Evolutionary conservation across 2,329 filamentous ascomycete species (phyloP), one percentile per base, ranked within the genome.

Genomic region (Arthroderma sp.): DNA sequence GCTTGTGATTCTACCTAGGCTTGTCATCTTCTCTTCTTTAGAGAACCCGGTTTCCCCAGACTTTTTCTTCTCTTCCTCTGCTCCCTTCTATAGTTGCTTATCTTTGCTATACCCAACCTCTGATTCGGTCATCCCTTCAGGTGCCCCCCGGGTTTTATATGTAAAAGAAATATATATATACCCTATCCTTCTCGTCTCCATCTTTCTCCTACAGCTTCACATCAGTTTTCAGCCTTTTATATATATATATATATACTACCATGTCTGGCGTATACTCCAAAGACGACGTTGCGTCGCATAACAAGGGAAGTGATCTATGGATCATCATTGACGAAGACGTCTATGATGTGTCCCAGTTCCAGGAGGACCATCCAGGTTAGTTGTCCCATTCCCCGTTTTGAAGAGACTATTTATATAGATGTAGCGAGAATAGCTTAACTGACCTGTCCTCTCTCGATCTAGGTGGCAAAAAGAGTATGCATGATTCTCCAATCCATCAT

Each of bases 181-280:
- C 11, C 8, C 13, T 25, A 47, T 44, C 21, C 13, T 23, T n/a
- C 47, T 4, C 25, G 33, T n/a, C 25, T 31, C 17, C 47, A 13
- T 13, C 33, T 33, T 51, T 35, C 33, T 37, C 31, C 15, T 38
- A 31, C 33, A 21, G 33, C 37, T 39, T 7, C 23, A 17, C 23
- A 51, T 7, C 33, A 21, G 5, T 23, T 15, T 31, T 13, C 15
- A 23, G 9, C 5, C 13, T n/a, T n/a, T n/a, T n/a, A n/a, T n/a
- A n/a, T n/a, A n/a, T n/a, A n/a, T n/a, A n/a, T n/a, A n/a, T n/a
- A n/a, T n/a, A n/a, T 33, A 39, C 28, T 13, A 80, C 59, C 66
- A 98, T 98, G 93, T 87, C 91, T 54, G 87, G 93, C 76, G 86
- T 82, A 31, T 96, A 95, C 72, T 86, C 85, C 56, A 79, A 84